Evolutionary conservation across 2,329 filamentous ascomycete genomes (phyloP), one percentile per base, ranked within the genome.

Genomic region (Arthrinium phaeospermum): DNA sequence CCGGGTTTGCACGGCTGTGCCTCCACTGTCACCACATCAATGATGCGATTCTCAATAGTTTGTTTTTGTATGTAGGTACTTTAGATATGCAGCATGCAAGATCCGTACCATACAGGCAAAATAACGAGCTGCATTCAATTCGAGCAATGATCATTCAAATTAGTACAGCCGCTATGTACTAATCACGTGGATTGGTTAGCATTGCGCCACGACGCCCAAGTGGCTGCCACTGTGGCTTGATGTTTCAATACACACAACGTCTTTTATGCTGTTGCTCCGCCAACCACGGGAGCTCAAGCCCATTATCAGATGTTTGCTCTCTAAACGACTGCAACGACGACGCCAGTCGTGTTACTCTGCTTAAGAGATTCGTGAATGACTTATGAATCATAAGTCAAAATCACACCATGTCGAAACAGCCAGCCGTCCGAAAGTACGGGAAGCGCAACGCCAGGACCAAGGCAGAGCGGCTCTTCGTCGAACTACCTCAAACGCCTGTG

Each of bases 401-500:
- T 7, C 12, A 27, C 68, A 82, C 77, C 37, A 90, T 89, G 88
- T 80, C 85, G 47, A 83, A 85, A 72, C 82, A 82, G 69, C 79
- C 81, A 4, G 78, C 83, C 24, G 76, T 82, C 13, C 85, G 86
- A 3, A 87, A 84, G 72, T 90, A 90, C 80, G 88, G 88, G 72
- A 88, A 86, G 73, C 81, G 82, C 64, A 81, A 82, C 44, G 87
- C 83, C 72, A 85, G 85, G 64, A 81, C 85, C 37, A 87, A 83
- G 73, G 82, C 84, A 24, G 83, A 87, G 57, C 82, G 86, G 30
- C 79, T 88, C 64, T 88, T 89, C 74, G 85, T 85, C 27, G 86
- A 88, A 75, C 79, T 90, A 12, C 86, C 87, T 0, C 84, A 85
- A 72, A 88, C 85, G 64, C 88, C 88, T 3, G 73, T 85, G 69